Conservation (phyloP, 2,329 filamentous ascomycete species). For the Colletotrichum tropicicola region DNA sequence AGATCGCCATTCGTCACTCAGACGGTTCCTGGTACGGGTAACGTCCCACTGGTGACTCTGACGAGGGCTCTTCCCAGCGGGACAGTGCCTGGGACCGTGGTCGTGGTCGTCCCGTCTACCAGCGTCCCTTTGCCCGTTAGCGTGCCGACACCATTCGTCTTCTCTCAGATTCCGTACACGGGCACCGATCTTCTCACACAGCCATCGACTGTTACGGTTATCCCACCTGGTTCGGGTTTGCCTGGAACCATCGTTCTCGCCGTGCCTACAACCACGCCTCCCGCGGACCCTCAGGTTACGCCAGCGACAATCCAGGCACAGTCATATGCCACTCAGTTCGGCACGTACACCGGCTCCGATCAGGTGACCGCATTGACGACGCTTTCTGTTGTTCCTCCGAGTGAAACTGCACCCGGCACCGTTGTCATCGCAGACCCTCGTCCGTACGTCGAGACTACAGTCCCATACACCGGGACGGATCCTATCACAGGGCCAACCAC, state of each 20-base stretch:
- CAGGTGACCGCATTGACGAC: neutral
- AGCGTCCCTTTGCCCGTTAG: neutral
- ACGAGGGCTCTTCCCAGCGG: neutral
- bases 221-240: neutral
- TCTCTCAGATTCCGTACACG: neutral
- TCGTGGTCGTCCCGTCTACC: neutral
- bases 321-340: neutral
- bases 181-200: neutral
- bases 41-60: neutral
- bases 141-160: neutral
- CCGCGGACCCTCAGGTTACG: neutral
- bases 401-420: neutral
- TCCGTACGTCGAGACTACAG: neutral
- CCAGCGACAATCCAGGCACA: neutral
- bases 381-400: neutral
- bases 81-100: neutral
- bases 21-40: neutral
- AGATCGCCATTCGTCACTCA: neutral
- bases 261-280: neutral
- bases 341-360: neutral
- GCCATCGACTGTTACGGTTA: conserved; percentile 1
- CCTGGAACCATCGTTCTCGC: conserved; percentile 19
- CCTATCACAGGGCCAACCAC: neutral
- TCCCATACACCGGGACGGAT: neutral
- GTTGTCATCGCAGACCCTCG: neutral